Conservation (phyloP, 2,329 filamentous ascomycete genomes). For the Zymoseptoria crescenta region DNA sequence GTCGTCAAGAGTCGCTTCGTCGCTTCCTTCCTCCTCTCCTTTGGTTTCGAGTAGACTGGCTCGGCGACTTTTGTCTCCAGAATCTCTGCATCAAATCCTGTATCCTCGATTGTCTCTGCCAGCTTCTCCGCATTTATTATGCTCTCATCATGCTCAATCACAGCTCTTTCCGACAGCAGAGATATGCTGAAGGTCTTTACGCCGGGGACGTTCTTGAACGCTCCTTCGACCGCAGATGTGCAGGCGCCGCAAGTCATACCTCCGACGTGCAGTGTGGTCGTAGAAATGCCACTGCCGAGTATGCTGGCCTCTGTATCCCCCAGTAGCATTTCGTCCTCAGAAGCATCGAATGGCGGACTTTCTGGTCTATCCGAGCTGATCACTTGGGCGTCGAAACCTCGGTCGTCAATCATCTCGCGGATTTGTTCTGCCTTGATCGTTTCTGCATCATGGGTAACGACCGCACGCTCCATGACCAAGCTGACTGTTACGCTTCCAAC, state of each 20-base stretch:
- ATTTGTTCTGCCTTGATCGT: slow-evolving; percentile 67
- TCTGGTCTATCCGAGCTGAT: slow-evolving; percentile 26
- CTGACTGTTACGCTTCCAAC: slow-evolving; percentile 85
- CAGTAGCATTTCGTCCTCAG: slow-evolving; percentile 10
- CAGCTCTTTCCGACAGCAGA: slow-evolving; percentile 91
- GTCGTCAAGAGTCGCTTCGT: slow-evolving; percentile 52
- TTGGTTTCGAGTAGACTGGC: slow-evolving; percentile 28
- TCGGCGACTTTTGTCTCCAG: slow-evolving; percentile 57
- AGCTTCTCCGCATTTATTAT: slow-evolving; percentile 67
- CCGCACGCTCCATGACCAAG: slow-evolving; percentile 89
- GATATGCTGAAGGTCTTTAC: slow-evolving; percentile 84
- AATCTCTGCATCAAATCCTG: slow-evolving; percentile 83
- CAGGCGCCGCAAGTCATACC: slow-evolving; percentile 88
- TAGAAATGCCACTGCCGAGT: slow-evolving; percentile 60
- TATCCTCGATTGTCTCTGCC: slow-evolving; percentile 79
- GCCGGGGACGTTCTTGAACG: slow-evolving; percentile 74
- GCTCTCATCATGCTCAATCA: slow-evolving; percentile 77
- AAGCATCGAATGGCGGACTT: slow-evolving; percentile 16
- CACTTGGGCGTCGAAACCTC: slow-evolving; percentile 76
- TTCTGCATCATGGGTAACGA: slow-evolving; percentile 77
- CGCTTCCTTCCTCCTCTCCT: slow-evolving; percentile 33
- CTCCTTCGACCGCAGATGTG: slow-evolving; percentile 88
- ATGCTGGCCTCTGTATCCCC: slow-evolving; percentile 15
- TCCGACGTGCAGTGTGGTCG: slow-evolving; percentile 81
- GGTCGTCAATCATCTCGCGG: slow-evolving; percentile 79